phyloP scores from a whole-genome alignment of 2,329 filamentous ascomycete species.

The Microascus cirrosus region DNA sequence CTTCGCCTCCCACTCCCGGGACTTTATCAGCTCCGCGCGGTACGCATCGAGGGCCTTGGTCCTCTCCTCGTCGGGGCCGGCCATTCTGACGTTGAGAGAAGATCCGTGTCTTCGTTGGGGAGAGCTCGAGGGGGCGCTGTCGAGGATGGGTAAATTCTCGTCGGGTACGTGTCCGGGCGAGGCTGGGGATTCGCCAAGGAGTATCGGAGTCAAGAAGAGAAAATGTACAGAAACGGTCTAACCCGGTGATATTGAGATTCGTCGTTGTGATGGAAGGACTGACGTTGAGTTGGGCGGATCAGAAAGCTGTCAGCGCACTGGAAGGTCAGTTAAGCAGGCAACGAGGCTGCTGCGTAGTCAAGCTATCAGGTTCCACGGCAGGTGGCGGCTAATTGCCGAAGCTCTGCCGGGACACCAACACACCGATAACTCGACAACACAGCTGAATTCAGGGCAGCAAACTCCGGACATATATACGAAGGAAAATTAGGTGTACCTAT shows the following conservation, averaged over 20 bases:
- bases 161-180: not conserved
- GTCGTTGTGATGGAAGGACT: not conserved
- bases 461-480: no score
- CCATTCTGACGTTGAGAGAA: conserved; percentile 8
- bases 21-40: conserved; percentile 78
- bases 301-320: not conserved
- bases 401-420: not conserved
- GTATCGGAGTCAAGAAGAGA: not conserved
- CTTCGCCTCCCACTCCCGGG: conserved; percentile 97
- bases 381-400: not conserved
- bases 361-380: not conserved
- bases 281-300: not conserved
- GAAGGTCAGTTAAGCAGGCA: not conserved
- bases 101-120: not conserved
- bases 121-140: not conserved
- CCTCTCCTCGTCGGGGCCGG: conserved; percentile 40
- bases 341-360: conserved; percentile 5
- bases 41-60: conserved; percentile 65
- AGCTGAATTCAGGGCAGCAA: not conserved
- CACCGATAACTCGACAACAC: not conserved
- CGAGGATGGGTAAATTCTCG: not conserved
- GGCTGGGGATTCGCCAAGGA: not conserved
- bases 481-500: no score
- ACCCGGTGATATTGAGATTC: not conserved
- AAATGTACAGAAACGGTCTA: not conserved